phyloP scores from a whole-genome alignment of 176 grass and related monocot genomes.

The Bromus sterilis region DNA sequence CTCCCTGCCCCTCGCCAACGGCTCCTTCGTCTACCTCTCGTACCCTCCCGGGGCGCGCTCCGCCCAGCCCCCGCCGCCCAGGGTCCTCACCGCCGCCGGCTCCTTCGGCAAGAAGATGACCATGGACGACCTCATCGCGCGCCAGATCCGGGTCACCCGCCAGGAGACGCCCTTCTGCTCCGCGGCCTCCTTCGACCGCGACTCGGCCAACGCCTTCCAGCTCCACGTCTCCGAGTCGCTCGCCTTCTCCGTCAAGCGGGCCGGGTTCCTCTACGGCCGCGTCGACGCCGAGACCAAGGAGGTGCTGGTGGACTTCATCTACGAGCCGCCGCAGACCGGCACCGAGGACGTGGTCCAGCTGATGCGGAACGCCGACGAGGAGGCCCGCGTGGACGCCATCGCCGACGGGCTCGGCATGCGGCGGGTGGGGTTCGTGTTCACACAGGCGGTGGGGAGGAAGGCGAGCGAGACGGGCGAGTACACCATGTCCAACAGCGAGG shows the following conservation, averaged over 20 bases:
- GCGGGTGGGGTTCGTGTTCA: slow-evolving; percentile 72
- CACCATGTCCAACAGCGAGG: slow-evolving; percentile 80
- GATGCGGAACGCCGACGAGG: slow-evolving; percentile 53
- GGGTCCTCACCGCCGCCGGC: slow-evolving; percentile 41
- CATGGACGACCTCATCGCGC: slow-evolving; percentile 90
- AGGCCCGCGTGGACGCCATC: slow-evolving; percentile 70
- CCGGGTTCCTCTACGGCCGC: slow-evolving; percentile 74
- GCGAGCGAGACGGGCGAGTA: slow-evolving; percentile 68
- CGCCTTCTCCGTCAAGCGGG: slow-evolving; percentile 82
- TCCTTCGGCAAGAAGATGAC: slow-evolving; percentile 93
- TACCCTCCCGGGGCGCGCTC: slow-evolving; percentile 7
- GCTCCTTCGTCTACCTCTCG: slow-evolving; percentile 65
- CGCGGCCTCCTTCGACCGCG: slow-evolving; percentile 76
- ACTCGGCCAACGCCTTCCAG: slow-evolving; percentile 82
- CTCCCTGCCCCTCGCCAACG: slow-evolving; percentile 55
- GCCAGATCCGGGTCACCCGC: slow-evolving; percentile 90
- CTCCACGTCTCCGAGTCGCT: slow-evolving; percentile 70
- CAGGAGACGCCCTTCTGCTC: slow-evolving; percentile 74
- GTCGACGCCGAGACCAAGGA: slow-evolving; percentile 34
- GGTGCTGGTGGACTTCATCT: slow-evolving; percentile 85
- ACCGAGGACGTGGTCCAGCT: slow-evolving; percentile 57
- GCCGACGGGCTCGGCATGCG: slow-evolving; percentile 74
- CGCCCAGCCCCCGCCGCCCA: background rate
- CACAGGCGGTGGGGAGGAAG: slow-evolving; percentile 87
- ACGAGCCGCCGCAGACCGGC: slow-evolving; percentile 79